Evolutionary conservation across 1,284 basidiomycete genomes (phyloP).

Genomic region (Sphaerobolus stellatus): DNA sequence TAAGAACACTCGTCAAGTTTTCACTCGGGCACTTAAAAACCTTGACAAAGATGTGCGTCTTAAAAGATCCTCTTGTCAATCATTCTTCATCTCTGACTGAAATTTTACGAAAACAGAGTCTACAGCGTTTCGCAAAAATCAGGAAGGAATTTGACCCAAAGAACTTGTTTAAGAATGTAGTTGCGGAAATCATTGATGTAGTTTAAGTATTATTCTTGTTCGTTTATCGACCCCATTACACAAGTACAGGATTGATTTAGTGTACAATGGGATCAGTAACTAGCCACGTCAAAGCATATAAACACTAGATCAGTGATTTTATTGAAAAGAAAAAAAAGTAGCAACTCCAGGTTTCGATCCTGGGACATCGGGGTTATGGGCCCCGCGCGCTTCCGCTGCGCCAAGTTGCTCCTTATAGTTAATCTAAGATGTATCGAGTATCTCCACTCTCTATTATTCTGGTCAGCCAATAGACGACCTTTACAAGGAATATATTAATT

Average conservation of each 20-base stretch:
- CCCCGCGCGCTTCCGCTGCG: conserved; percentile 41
- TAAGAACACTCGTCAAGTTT: conserved; percentile 13
- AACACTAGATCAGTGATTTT: too few relatives aligned
- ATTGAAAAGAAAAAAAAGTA: conserved; percentile 31
- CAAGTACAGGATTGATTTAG: too few relatives aligned
- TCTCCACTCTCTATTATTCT: too few relatives aligned
- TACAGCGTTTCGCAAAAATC: conserved; percentile 10
- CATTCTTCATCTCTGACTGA: neutral
- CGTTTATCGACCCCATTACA: too few relatives aligned
- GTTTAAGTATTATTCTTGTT: too few relatives aligned
- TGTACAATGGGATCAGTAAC: too few relatives aligned
- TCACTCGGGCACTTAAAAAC: conserved; percentile 8
- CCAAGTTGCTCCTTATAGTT: conserved; percentile 39
- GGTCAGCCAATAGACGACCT: too few relatives aligned
- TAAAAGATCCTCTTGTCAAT: neutral
- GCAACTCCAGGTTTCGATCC: conserved; percentile 39
- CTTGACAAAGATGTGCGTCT: conserved; percentile 5
- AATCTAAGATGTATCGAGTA: too few relatives aligned
- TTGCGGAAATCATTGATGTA: conserved; percentile 11
- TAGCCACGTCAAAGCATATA: too few relatives aligned
- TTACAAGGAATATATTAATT: too few relatives aligned
- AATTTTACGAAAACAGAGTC: neutral
- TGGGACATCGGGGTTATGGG: conserved; percentile 42
- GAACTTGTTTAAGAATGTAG: conserved; percentile 11
- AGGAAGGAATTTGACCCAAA: conserved; percentile 13